Percentiles rank a stretch among this genome's conserved stretches.
Conservation (phyloP, 2,329 filamentous ascomycete genomes). For the Pseudogymnoascus sp. region DNA sequence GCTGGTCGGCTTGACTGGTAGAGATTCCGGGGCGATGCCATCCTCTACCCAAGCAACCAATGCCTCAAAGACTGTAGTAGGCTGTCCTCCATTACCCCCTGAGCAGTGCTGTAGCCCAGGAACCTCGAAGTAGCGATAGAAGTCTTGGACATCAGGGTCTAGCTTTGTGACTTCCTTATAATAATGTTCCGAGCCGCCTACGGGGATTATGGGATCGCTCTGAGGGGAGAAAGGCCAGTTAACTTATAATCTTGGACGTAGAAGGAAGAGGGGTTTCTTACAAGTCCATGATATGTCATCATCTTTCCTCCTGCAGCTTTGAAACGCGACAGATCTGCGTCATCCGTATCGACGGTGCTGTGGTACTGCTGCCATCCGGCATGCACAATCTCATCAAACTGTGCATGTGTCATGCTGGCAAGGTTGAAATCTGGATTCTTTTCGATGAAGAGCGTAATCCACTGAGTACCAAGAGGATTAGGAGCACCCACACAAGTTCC, state of each 20-base stretch:
- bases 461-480: neutral
- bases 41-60: conserved; percentile 29
- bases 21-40: conserved; percentile 22
- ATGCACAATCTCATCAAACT: conserved; percentile 7
- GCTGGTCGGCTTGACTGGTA: neutral
- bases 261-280: neutral
- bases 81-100: conserved; percentile 24
- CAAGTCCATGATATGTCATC: conserved; percentile 17
- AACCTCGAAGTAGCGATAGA: conserved; percentile 28
- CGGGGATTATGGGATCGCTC: conserved; percentile 15
- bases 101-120: conserved; percentile 31
- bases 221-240: neutral
- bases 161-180: conserved; percentile 20
- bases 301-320: conserved; percentile 14
- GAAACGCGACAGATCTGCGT: conserved; percentile 15
- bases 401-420: conserved; percentile 10
- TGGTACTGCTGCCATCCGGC: conserved; percentile 11
- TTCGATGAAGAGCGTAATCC: conserved; percentile 13
- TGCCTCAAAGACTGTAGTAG: conserved; percentile 23
- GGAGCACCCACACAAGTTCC: neutral
- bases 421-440: conserved; percentile 14
- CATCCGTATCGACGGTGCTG: conserved; percentile 11
- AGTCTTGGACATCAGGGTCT: conserved; percentile 23
- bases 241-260: neutral
- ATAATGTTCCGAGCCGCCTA: conserved; percentile 21